Base-by-base conservation (phyloP, 352 stramenopile genomes). In the Globisporangium takayamanum region DNA sequence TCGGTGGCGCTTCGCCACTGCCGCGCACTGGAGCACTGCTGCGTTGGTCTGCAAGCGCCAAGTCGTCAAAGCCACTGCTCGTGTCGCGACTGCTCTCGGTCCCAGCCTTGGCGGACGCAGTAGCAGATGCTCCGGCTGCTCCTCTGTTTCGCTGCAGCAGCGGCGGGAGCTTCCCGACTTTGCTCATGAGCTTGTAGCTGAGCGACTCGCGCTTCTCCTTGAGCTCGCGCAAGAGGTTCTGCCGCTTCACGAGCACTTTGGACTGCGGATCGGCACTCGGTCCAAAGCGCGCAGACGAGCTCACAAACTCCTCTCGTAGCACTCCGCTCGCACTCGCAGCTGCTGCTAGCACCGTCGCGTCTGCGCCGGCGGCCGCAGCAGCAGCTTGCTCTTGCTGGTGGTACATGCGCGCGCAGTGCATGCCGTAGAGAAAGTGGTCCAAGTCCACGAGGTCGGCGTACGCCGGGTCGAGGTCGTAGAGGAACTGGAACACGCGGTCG, bases 361-460 rank as follows among this genome's bases (percentile, higher is more conserved):
- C 63, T 0, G 20, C 28, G 51, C 56, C 49, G 22, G 22, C n/a
- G 20, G 46, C 53, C 28, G n/a, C 11, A 7, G 26, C 11, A 7
- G 26, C 50, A 1, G 53, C 53, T 39, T 92, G 74, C 46, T 84
- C 70, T 4, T 80, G 62, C 44, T 92, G 82, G 48, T 92, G 82
- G 46, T 87, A 65, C 33, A 74, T 47, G 1, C 82, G 79, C 25
- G 86, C 78, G 54, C 80, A 86, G 60, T 89, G 79, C 82, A 92
- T 92, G 57, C 77, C 82, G 51, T 87, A 92, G 10, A 92, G 46
- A 61, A 89, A 92, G 58, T 92, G 80, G 49, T 92, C 82, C 52
- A 89, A 84, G 65, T 92, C 82, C 10, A 92, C 80, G 1, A 92
- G 73, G 26, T 92, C 82, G 10, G 76, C 78, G 50, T 87, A 92